Evolutionary conservation across 176 grass and related monocot genomes (phyloP), one percentile per base, ranked within the genome.

Genomic region (Musa troglodytarum): DNA sequence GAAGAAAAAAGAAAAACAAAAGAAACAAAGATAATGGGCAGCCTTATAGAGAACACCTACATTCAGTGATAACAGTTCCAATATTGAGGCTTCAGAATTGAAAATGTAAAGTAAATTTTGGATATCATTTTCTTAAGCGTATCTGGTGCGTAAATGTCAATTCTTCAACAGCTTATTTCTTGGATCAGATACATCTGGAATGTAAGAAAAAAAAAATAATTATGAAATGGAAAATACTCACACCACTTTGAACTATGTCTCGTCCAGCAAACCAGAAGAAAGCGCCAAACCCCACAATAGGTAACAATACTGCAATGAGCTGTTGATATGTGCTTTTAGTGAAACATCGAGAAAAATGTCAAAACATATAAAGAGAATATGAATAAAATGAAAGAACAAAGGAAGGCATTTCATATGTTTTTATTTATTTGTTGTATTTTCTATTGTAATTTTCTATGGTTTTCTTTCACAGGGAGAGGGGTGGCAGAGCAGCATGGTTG

Each of bases 231-330:
- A 63, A 50, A 74, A 68, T 54, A 69, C 93, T 90, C 84, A 97
- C 93, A 87, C 76, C 70, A 25, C 82, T 83, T 77, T 87, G 87
- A 65, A 97, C 83, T 81, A 93, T 97, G 82, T 97, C 80, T 75
- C 81, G 85, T 12, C 83, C 72, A 53, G 82, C 87, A 82, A 97
- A 93, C 83, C 87, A 97, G 75, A 97, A 85, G 77, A 97, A 88
- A 69, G 85, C 93, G 69, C 77, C 86, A 16, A 97, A 54, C 76
- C 85, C 87, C 64, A 97, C 57, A 79, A 97, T 85, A 69, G 93
- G 93, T 52, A 97, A 75, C 53, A 97, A 69, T 73, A 93, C 76
- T 73, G 83, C 77, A 69, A 97, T 55, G 34, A 97, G 83, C 93
- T 97, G 86, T 86, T 53, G 7, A 50, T 52, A 65, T 71, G 53